Percentiles rank a stretch among this genome's conserved stretches.
phyloP scores from a whole-genome alignment of 495 filamentous ascomycete species.

The Xylaria sp. region DNA sequence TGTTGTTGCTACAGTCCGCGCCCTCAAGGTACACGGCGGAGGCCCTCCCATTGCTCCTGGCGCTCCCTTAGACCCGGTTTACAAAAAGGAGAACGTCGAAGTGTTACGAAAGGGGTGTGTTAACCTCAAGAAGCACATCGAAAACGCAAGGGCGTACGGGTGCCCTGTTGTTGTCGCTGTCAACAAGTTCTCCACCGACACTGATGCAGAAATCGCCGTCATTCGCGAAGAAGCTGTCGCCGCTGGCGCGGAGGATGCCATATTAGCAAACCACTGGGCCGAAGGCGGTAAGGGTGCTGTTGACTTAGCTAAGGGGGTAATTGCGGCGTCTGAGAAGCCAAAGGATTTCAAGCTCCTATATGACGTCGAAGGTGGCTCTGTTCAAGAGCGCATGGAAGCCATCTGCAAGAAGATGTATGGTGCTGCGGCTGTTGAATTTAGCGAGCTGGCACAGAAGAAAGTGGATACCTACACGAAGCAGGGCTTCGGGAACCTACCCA shows the following conservation, averaged over 20 bases:
- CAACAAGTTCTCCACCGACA: slow-evolving; percentile 95
- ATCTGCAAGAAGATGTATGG: slow-evolving; percentile 96
- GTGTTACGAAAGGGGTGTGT: slow-evolving; percentile 87
- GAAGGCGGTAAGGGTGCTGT: slow-evolving; percentile 92
- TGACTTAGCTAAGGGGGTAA: slow-evolving; percentile 86
- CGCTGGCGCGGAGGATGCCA: slow-evolving; percentile 91
- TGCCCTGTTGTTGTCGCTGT: slow-evolving; percentile 97
- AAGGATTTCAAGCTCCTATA: slow-evolving; percentile 94
- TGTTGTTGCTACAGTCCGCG: slow-evolving; percentile 93
- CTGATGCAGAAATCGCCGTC: slow-evolving; percentile 86
- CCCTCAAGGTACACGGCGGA: slow-evolving; percentile 95
- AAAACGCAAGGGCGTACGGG: slow-evolving; percentile 85
- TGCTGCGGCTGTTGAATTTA: slow-evolving; percentile 88
- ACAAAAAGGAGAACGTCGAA: slow-evolving; percentile 92
- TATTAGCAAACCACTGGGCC: slow-evolving; percentile 95
- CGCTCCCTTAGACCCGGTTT: slow-evolving; percentile 79
- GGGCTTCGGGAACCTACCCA: slow-evolving; percentile 89
- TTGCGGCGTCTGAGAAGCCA: slow-evolving; percentile 79
- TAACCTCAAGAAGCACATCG: slow-evolving; percentile 92
- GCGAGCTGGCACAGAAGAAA: slow-evolving; percentile 92
- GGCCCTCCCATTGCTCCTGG: slow-evolving; percentile 91
- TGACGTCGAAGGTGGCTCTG: slow-evolving; percentile 70
- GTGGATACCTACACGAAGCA: slow-evolving; percentile 93
- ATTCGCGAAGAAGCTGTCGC: slow-evolving; percentile 90
- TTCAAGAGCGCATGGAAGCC: slow-evolving; percentile 89